Conservation (phyloP, 139 green algal species). For the Tetradesmus lagerheimii region DNA sequence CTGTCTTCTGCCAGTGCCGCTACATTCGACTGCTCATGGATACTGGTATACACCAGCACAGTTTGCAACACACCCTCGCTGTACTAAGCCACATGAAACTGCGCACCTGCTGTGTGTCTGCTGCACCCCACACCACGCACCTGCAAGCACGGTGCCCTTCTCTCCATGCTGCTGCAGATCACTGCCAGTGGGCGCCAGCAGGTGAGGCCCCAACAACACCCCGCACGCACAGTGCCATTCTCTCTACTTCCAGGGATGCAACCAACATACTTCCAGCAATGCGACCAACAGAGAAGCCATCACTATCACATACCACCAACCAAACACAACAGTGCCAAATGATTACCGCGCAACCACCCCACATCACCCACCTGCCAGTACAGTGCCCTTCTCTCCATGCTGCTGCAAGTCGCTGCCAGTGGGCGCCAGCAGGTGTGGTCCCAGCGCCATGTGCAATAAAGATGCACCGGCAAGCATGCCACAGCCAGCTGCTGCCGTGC, state of each 20-base stretch:
- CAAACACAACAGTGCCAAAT: no score
- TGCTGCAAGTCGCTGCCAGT: conserved; percentile 84
- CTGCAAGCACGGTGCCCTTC: conserved; percentile 74
- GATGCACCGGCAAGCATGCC: conserved; percentile 77
- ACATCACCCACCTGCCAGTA: conserved; percentile 76
- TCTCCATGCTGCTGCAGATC: conserved; percentile 72
- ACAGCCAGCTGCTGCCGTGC: conserved; percentile 73
- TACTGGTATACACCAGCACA: no score
- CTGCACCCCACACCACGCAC: neutral
- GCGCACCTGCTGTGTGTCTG: no score
- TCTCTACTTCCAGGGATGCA: no score
- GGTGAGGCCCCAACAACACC: conserved; percentile 88
- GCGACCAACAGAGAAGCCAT: no score
- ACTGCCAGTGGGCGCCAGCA: conserved; percentile 92
- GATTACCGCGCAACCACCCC: no score
- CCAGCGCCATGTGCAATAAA: conserved; percentile 76
- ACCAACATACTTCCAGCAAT: conserved; percentile 71
- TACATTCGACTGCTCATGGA: conserved; percentile 78
- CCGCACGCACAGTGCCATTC: conserved; percentile 69
- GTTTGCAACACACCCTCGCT: no score
- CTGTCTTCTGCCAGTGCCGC: conserved; percentile 63
- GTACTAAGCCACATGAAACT: no score
- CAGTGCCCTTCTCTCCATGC: conserved; percentile 70
- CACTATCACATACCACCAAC: no score
- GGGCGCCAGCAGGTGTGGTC: conserved; percentile 92